Conservation (phyloP, 2,329 filamentous ascomycete species). For the Scedosporium minutisporum region DNA sequence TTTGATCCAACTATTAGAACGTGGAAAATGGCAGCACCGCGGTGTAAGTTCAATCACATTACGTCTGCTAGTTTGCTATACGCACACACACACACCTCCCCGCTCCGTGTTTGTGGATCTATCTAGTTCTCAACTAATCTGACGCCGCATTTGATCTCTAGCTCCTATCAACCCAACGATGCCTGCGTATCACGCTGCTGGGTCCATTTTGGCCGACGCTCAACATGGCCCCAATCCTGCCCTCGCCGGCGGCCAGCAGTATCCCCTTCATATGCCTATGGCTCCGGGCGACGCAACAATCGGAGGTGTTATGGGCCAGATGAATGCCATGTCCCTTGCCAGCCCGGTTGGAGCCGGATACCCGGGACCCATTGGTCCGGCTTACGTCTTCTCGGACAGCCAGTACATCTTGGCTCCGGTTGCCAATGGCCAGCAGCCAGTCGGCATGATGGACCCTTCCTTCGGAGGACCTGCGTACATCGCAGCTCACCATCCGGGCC, state of each 20-base stretch:
- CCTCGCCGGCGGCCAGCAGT: neutral
- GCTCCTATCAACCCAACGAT: slow-evolving; percentile 3
- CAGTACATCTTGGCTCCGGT: slow-evolving; percentile 28
- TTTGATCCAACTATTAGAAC: neutral
- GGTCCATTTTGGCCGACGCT: neutral
- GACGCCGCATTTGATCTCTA: neutral
- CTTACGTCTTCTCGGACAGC: slow-evolving; percentile 23
- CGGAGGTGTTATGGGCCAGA: slow-evolving; percentile 8
- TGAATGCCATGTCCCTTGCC: slow-evolving; percentile 24
- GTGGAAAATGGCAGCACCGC: slow-evolving; percentile 2
- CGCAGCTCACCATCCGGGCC: slow-evolving; percentile 25
- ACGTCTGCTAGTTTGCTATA: neutral
- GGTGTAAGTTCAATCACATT: slow-evolving; percentile 2
- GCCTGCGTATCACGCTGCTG: slow-evolving; percentile 1
- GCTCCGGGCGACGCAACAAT: neutral
- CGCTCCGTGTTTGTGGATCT: neutral
- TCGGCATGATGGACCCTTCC: slow-evolving; percentile 18
- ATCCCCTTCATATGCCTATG: neutral
- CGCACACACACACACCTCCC: neutral
- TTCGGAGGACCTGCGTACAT: slow-evolving; percentile 19
- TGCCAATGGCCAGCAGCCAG: slow-evolving; percentile 19
- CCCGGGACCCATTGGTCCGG: slow-evolving; percentile 6
- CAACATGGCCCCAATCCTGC: neutral
- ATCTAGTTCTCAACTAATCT: neutral
- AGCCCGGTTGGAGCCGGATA: slow-evolving; percentile 5